phyloP scores from a whole-genome alignment of 2,329 filamentous ascomycete species.

The Mollisiaceae sp. region DNA sequence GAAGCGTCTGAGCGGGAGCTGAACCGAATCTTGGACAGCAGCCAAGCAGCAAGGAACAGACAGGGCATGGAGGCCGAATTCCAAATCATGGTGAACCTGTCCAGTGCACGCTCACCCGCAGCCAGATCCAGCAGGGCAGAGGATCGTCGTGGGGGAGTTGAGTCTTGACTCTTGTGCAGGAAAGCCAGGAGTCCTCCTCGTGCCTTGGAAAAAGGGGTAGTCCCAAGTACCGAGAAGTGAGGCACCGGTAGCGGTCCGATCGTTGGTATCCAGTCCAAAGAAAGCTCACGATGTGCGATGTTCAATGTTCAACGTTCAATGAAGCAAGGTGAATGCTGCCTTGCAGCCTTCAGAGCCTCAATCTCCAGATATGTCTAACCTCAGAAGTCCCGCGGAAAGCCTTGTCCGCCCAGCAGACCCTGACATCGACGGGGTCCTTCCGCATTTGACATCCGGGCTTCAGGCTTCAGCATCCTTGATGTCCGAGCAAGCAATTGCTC shows the following conservation, averaged over 20 bases:
- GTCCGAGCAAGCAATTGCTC: neutral
- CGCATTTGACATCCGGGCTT: slow-evolving; percentile 5
- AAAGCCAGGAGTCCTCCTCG: neutral
- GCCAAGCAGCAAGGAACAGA: slow-evolving; percentile 9
- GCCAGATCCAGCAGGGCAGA: no score
- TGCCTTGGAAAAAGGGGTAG: no score
- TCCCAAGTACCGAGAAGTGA: no score
- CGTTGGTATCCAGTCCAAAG: no score
- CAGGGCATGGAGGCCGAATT: neutral
- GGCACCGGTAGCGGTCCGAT: no score
- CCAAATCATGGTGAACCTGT: slow-evolving; percentile 8
- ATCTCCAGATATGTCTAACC: no score
- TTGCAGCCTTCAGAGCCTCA: no score
- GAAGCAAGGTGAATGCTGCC: no score
- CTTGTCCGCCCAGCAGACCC: no score
- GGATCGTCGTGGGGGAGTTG: neutral
- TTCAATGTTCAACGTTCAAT: no score
- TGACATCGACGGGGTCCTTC: neutral
- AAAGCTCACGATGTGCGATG: no score
- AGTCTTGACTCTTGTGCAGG: neutral
- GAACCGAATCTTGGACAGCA: neutral
- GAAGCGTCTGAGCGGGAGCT: slow-evolving; percentile 1
- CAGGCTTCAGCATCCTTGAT: neutral
- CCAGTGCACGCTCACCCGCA: neutral
- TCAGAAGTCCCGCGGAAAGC: no score